Evolutionary conservation across 345 rosid species (phyloP).

Genomic region (Toxicodendron radicans): DNA sequence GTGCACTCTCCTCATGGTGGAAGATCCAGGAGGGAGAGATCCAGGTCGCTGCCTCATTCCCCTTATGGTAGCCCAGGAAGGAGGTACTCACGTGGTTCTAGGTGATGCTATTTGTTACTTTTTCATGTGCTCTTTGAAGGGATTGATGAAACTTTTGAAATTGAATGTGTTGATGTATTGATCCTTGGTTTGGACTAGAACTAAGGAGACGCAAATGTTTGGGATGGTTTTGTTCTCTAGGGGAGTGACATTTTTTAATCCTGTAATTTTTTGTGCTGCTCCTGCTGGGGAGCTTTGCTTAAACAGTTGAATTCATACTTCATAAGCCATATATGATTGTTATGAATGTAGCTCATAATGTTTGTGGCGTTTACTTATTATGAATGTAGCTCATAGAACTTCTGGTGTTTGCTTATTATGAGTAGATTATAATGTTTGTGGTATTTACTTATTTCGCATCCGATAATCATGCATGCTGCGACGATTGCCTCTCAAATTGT

Average conservation of each 20-base stretch:
- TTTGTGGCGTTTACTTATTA: not conserved
- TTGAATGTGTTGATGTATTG: constrained; percentile 4
- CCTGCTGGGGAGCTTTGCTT: not conserved
- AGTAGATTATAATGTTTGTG: not conserved
- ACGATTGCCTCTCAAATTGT: not conserved
- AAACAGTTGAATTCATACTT: not conserved
- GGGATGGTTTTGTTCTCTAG: not conserved
- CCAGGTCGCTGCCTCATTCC: constrained; percentile 51
- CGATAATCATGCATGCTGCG: not conserved
- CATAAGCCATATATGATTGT: not conserved
- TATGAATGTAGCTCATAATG: not conserved
- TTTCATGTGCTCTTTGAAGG: not conserved
- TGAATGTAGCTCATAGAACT: no score
- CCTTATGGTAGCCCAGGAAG: constrained; percentile 51
- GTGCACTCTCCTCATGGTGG: constrained; percentile 66
- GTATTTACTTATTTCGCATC: not conserved
- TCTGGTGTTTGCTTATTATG: not conserved
- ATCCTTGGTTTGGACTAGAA: not conserved
- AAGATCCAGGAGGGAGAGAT: constrained; percentile 81
- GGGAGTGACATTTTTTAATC: no score
- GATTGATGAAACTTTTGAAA: not conserved
- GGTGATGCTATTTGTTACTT: constrained; percentile 22
- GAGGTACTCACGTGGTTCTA: constrained; percentile 34
- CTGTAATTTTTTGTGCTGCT: not conserved
- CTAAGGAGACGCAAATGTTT: not conserved